Conservation (phyloP, 1,284 basidiomycete species). For the Ustilago esculenta region DNA sequence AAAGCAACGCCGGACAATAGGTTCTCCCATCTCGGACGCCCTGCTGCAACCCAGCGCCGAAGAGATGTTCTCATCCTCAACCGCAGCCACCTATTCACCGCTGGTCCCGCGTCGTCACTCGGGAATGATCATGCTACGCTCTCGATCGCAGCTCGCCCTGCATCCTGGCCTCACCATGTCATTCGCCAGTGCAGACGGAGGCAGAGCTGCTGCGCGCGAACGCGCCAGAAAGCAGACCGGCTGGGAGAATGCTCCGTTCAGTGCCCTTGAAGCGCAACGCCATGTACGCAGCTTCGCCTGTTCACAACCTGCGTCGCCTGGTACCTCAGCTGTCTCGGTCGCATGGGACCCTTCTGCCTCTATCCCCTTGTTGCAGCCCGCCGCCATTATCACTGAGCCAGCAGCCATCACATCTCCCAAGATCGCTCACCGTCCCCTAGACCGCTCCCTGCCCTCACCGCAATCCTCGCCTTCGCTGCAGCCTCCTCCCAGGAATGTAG, state of each 20-base stretch:
- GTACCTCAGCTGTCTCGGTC: slow-evolving; percentile 8
- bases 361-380: slow-evolving; percentile 17
- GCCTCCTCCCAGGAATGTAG: not conserved
- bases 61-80: slow-evolving; percentile 26
- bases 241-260: slow-evolving; percentile 57
- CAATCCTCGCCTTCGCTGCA: slow-evolving; percentile 20
- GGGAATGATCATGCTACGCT: slow-evolving; percentile 53
- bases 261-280: slow-evolving; percentile 50
- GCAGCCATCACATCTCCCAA: slow-evolving; percentile 9
- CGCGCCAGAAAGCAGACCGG: slow-evolving; percentile 44
- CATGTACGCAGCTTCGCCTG: slow-evolving; percentile 24
- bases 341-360: slow-evolving; percentile 25
- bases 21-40: slow-evolving; percentile 4
- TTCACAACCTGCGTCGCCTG: slow-evolving; percentile 47
- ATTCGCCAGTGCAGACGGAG: slow-evolving; percentile 46
- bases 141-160: slow-evolving; percentile 52
- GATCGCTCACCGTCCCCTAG: slow-evolving; percentile 10
- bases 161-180: slow-evolving; percentile 42
- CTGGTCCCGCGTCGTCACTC: slow-evolving; percentile 52
- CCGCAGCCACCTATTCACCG: slow-evolving; percentile 12
- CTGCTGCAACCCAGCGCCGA: slow-evolving; percentile 33
- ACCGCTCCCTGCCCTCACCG: slow-evolving; percentile 1
- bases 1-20: not conserved
- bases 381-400: slow-evolving; percentile 18
- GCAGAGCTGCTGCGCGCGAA: slow-evolving; percentile 55